phyloP scores from a whole-genome alignment of 306 rosid species.

The Quercus rubra region DNA sequence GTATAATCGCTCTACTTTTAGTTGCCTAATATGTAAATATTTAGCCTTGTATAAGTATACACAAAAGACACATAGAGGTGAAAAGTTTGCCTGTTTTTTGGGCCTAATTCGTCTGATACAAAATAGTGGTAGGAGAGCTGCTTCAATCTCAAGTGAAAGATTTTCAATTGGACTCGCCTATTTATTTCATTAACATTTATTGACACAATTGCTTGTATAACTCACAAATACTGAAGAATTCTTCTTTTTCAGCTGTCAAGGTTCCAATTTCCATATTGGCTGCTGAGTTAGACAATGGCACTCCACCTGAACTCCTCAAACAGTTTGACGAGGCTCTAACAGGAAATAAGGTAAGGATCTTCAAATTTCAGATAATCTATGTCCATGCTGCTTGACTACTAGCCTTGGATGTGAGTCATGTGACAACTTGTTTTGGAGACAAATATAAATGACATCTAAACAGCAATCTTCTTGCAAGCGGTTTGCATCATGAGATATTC shows the following conservation, averaged over 20 bases:
- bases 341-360: neutral
- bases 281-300: conserved; percentile 2
- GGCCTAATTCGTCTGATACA: neutral
- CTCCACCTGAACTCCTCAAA: neutral
- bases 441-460: neutral
- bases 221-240: neutral
- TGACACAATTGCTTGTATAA: no score
- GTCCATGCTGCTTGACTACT: neutral
- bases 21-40: no score
- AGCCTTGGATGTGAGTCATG: neutral
- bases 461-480: neutral
- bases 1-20: no score
- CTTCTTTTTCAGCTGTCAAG: neutral
- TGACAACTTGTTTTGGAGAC: neutral
- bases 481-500: neutral
- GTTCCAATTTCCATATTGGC: conserved; percentile 3
- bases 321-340: neutral
- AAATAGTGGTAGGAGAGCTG: neutral
- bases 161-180: no score
- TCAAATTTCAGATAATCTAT: neutral
- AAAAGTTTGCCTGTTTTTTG: no score
- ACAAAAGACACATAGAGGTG: no score
- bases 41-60: no score
- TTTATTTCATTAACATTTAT: no score
- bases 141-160: neutral